A percentile compares a stretch with the other conserved stretches of the same genome.
Evolutionary conservation across 441 rosid genomes (phyloP).

Genomic region (Adansonia madagascariensis): DNA sequence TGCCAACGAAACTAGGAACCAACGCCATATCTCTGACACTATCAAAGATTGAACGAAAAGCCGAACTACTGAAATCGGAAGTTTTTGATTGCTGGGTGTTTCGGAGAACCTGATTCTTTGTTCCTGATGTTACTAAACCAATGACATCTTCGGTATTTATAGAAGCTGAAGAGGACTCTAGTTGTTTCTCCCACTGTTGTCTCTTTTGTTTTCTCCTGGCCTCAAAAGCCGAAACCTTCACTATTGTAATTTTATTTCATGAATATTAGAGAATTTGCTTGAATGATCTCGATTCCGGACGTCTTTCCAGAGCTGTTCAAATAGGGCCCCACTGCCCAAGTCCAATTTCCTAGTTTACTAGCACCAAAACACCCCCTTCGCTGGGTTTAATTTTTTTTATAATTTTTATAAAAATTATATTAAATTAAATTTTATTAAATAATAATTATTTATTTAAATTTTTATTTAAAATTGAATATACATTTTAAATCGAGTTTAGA

Average conservation of each 20-base stretch:
- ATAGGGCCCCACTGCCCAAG: not conserved
- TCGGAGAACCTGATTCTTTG: not conserved
- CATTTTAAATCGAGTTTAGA: no score
- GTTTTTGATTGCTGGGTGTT: not conserved
- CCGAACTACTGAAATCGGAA: not conserved
- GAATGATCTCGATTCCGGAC: not conserved
- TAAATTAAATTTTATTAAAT: no score
- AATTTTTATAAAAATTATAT: no score
- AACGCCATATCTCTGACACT: constrained; percentile 10
- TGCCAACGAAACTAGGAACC: constrained; percentile 14
- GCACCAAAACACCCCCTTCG: no score
- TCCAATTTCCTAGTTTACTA: not conserved
- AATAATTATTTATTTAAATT: no score
- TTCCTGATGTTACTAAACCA: not conserved
- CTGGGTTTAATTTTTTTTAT: no score
- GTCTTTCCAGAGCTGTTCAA: not conserved
- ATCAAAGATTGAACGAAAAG: not conserved
- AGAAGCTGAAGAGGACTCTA: not conserved
- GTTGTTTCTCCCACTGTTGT: not conserved
- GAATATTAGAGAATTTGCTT: not conserved
- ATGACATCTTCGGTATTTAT: not conserved
- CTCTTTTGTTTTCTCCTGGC: not conserved
- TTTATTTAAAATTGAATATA: no score
- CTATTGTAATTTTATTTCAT: not conserved
- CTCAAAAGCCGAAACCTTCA: not conserved